Conservation (phyloP, 2,329 filamentous ascomycete species). For the Talaromyces sp. region DNA sequence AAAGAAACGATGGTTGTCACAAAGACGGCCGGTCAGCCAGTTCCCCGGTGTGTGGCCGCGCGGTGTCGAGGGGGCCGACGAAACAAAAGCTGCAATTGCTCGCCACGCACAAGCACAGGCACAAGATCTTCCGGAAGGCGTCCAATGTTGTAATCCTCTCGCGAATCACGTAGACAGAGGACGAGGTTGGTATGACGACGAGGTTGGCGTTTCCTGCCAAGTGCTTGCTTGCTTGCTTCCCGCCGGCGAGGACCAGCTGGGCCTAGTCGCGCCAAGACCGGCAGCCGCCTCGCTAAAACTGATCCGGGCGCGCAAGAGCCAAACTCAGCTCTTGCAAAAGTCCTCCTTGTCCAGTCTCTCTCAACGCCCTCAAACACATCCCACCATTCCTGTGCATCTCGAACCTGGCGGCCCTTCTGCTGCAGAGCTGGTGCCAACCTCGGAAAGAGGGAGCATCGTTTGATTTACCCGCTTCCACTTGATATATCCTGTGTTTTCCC, state of each 20-base stretch:
- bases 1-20: neutral
- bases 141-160: neutral
- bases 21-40: neutral
- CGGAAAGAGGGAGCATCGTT: slow-evolving; percentile 32
- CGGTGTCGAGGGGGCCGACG: neutral
- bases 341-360: slow-evolving; percentile 15
- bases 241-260: slow-evolving; percentile 1
- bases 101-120: neutral
- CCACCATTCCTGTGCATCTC: slow-evolving; percentile 13
- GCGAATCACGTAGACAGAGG: neutral
- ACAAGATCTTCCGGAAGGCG: neutral
- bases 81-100: neutral
- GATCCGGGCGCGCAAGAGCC: slow-evolving; percentile 8
- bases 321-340: slow-evolving; percentile 16
- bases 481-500: slow-evolving; percentile 22
- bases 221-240: too few species aligned
- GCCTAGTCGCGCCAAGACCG: neutral
- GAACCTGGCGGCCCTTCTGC: slow-evolving; percentile 24
- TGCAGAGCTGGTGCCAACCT: slow-evolving; percentile 33
- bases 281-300: slow-evolving; percentile 24
- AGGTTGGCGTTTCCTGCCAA: neutral
- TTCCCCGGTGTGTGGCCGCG: too few species aligned
- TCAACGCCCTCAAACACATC: slow-evolving; percentile 12
- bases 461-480: slow-evolving; percentile 23
- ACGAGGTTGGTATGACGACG: neutral